Conservation (phyloP, 164 flowering plant species). For the Macadamia tetraphylla region DNA sequence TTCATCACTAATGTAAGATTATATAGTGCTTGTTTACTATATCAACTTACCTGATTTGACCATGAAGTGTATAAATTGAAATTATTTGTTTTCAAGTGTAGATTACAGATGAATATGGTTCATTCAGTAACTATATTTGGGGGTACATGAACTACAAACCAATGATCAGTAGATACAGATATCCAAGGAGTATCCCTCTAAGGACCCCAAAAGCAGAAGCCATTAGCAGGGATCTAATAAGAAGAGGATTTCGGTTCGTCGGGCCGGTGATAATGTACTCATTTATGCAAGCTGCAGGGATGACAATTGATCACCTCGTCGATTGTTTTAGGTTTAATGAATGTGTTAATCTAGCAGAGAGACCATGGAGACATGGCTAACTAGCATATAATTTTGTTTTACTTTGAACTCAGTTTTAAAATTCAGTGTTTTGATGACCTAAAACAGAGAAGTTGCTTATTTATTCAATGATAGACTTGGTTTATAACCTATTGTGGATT, state of each 20-base stretch:
- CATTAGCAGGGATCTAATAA: constrained; percentile 67
- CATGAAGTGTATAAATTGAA: too few species aligned
- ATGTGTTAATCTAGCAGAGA: constrained; percentile 54
- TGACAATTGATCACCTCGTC: constrained; percentile 79
- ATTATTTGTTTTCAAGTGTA: constrained; percentile 12
- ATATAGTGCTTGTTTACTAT: too few species aligned
- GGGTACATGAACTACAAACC: constrained; percentile 66
- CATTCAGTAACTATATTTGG: constrained; percentile 82
- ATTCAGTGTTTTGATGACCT: too few species aligned
- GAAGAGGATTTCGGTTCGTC: constrained; percentile 69
- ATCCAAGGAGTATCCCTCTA: constrained; percentile 70
- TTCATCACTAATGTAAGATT: too few species aligned
- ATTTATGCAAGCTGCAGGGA: constrained; percentile 90
- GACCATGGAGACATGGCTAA: constrained; percentile 40
- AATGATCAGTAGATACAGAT: constrained; percentile 50
- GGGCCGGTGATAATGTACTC: constrained; percentile 84
- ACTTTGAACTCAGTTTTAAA: too few species aligned
- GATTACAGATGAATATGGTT: constrained; percentile 68
- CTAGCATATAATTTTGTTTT: background rate
- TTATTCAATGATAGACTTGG: too few species aligned
- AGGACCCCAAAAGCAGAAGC: constrained; percentile 78
- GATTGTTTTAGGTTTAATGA: constrained; percentile 72
- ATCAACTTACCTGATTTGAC: too few species aligned
- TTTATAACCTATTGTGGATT: too few species aligned
- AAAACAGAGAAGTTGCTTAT: too few species aligned